Percentiles rank a stretch among this genome's conserved stretches.
Evolutionary conservation across 2,329 filamentous ascomycete species (phyloP).

Genomic region (Ramularia collo-cygni): DNA sequence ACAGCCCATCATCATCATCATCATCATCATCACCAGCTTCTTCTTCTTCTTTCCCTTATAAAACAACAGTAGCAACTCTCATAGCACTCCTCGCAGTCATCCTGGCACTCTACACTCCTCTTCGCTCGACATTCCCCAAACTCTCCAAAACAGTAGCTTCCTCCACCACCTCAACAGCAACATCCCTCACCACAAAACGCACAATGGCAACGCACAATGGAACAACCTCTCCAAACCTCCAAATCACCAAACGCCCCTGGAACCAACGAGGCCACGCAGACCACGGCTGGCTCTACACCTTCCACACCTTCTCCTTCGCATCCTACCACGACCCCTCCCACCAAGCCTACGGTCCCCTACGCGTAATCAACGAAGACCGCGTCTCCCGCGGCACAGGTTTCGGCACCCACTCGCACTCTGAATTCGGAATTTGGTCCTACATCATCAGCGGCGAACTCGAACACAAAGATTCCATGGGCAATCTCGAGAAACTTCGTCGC

Average conservation of each 20-base stretch:
- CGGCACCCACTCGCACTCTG: conserved; percentile 75
- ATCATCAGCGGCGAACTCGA: conserved; percentile 80
- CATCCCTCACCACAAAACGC: conserved; percentile 20
- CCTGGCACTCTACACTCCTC: conserved; percentile 39
- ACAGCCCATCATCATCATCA: too few species aligned
- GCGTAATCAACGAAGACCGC: conserved; percentile 84
- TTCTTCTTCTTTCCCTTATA: conserved; percentile 5
- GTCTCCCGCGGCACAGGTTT: conserved; percentile 69
- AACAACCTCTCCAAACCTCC: conserved; percentile 37
- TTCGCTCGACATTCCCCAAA: conserved; percentile 33
- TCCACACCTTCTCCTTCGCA: conserved; percentile 81
- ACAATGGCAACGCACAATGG: conserved; percentile 25
- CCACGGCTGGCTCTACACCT: conserved; percentile 82
- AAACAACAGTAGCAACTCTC: conserved; percentile 25
- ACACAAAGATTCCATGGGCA: conserved; percentile 78
- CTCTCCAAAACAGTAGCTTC: conserved; percentile 13
- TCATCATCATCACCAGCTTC: conserved; percentile 4
- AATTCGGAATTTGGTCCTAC: conserved; percentile 88
- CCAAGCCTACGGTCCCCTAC: conserved; percentile 65
- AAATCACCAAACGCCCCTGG: conserved; percentile 69
- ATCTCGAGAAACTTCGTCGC: conserved; percentile 61
- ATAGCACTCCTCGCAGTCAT: conserved; percentile 36
- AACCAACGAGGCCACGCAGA: conserved; percentile 66
- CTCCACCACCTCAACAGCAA: conserved; percentile 8
- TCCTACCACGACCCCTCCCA: conserved; percentile 60